These are phyloP conservation scores for Phytophthora podocarpi DNA, from an alignment of 352 stramenopile genomes.

Conservation along the genomic window DNA sequence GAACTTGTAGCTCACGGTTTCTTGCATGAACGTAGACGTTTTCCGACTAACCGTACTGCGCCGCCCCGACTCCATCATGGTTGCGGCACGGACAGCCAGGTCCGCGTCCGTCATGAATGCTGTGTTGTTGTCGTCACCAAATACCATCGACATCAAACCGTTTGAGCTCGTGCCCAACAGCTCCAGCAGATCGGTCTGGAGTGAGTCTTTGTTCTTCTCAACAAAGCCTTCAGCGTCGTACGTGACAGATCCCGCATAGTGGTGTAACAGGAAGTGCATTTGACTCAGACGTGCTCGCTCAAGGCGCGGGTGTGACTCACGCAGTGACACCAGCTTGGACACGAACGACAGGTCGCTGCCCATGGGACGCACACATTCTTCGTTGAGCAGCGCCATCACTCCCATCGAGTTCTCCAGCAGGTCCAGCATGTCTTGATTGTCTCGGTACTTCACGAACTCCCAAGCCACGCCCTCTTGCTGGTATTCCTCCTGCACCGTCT, in stretches of 20 bases:
- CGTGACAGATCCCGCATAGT: conserved; percentile 83
- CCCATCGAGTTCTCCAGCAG: conserved; percentile 91
- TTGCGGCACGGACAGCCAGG: conserved; percentile 53
- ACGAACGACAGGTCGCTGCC: conserved; percentile 87
- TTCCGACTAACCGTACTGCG: conserved; percentile 60
- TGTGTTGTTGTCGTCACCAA: conserved; percentile 55
- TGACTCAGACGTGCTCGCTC: conserved; percentile 76
- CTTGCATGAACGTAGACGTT: conserved; percentile 86
- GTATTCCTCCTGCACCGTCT: conserved; percentile 89
- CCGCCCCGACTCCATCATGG: conserved; percentile 52
- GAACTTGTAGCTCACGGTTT: conserved; percentile 91
- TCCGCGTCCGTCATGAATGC: conserved; percentile 71
- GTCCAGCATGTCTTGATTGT: conserved; percentile 93
- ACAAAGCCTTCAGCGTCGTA: conserved; percentile 87
- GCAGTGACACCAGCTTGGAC: conserved; percentile 87
- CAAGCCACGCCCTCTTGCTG: conserved; percentile 70
- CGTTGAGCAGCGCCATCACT: conserved; percentile 90
- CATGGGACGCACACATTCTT: conserved; percentile 91
- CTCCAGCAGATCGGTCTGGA: conserved; percentile 81
- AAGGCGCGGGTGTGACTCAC: conserved; percentile 80
- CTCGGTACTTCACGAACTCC: conserved; percentile 85
- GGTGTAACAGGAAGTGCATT: conserved; percentile 81
- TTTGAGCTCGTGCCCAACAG: conserved; percentile 76
- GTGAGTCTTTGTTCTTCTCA: conserved; percentile 89
- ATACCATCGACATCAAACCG: conserved; percentile 71